These are phyloP conservation scores for Fraxinus paxiana DNA, from an alignment of 305 asterid genomes.

Conservation along the genomic window DNA sequence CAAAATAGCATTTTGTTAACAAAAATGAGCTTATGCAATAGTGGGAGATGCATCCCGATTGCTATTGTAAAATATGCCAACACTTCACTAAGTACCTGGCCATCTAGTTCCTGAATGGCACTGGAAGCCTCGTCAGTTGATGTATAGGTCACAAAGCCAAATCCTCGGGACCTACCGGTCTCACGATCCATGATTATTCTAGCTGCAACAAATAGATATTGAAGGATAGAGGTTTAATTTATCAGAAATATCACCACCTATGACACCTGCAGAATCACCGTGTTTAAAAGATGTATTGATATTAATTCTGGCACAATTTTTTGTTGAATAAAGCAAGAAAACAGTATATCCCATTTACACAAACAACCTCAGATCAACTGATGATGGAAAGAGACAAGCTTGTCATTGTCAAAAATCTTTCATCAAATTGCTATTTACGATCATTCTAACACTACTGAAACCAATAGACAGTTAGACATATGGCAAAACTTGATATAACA, in stretches of 20 bases:
- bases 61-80: background rate
- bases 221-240: background rate
- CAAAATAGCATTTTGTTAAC: background rate
- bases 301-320: background rate
- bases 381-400: background rate
- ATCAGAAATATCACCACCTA: background rate
- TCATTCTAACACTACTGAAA: background rate
- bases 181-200: constrained; percentile 74
- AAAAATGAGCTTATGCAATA: background rate
- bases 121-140: constrained; percentile 65
- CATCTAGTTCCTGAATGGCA: constrained; percentile 81
- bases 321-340: background rate
- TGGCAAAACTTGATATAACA: background rate
- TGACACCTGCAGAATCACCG: background rate
- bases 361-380: background rate
- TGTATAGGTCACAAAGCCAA: constrained; percentile 72
- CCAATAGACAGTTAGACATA: background rate
- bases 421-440: background rate
- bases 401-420: background rate
- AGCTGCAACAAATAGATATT: constrained; percentile 40
- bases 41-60: background rate
- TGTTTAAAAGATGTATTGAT: background rate
- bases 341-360: background rate
- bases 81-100: constrained; percentile 50
- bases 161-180: constrained; percentile 84